Evolutionary conservation across 352 stramenopile species (phyloP), one percentile per base, ranked within the genome.

Genomic region (Aphanomyces invadans): DNA sequence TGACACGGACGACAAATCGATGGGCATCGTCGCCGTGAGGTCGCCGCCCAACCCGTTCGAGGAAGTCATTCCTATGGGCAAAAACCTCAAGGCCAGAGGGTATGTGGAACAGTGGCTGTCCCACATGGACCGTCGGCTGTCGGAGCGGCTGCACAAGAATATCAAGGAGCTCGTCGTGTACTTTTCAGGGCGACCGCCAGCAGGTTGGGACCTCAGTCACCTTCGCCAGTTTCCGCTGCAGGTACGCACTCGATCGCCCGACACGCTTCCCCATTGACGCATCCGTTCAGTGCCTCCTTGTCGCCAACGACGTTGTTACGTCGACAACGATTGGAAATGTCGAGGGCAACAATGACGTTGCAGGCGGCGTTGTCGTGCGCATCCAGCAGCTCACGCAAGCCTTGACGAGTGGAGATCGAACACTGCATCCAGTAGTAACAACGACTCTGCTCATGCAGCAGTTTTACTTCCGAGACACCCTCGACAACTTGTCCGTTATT

Each of bases 11-110:
- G 55, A 64, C 21, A 51, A 52, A 31, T 79, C 25, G 3, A 26
- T 56, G 17, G 44, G 39, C 7, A 57, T 66, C 19, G 28, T 52
- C n/a, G 36, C 59, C 2, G 71, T 70, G 7, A 62, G 62, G 1
- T 88, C 80, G 0, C 76, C 75, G 9, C 69, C 70, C 7, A 75
- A 78, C 29, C 75, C 75, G 3, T 59, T 71, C 21, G 49, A 52
- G 0, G 83, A 91, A 57, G 71, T 70, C 0, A 83, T 91, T 12
- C 28, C 62, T 0, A 86, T 91, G 76, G 83, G 83, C 0, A 89
- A 78, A 46, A 89, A 89, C 45, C 49, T 91, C 1, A 91, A 91
- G 64, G 83, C 81, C 9, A 72, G 83, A 26, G 83, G 83, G 0
- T 78, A 80, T 25, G 73, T 79, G 2, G 83, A 91, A 39, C 77